phyloP scores from a whole-genome alignment of 768 basidiomycete genomes.

The Panaeolus papilionaceus region DNA sequence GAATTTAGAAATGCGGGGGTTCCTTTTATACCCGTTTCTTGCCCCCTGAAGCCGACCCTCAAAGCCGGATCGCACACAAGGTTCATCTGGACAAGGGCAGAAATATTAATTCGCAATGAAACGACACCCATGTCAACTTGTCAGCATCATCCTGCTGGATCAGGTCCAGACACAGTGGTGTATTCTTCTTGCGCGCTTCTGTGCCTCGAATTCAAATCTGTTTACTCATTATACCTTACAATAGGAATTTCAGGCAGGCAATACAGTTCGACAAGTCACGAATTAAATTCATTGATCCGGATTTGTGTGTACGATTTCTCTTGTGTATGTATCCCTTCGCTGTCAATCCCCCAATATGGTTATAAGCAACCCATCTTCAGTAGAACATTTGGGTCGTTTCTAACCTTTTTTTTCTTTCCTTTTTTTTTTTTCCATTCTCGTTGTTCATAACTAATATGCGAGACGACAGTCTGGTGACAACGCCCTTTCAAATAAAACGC shows the following conservation, averaged over 20 bases:
- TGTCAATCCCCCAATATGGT: slow-evolving; percentile 9
- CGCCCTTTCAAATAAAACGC: not conserved
- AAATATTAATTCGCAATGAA: slow-evolving; percentile 1
- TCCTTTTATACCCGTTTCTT: not conserved
- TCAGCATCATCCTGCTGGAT: not conserved
- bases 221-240: not conserved
- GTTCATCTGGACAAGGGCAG: not conserved
- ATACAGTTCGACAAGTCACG: not conserved
- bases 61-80: not conserved
- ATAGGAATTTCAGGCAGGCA: not conserved
- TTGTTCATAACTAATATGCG: not conserved
- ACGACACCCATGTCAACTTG: slow-evolving; percentile 11
- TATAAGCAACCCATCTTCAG: not conserved
- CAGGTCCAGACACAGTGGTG: not conserved
- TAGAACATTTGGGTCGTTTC: not conserved
- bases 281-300: slow-evolving; percentile 11
- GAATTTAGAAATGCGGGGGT: not conserved
- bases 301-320: not conserved
- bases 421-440: not conserved
- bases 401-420: too few relatives aligned
- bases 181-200: slow-evolving; percentile 1
- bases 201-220: slow-evolving; percentile 5
- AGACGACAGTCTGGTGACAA: not conserved
- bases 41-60: not conserved
- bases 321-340: not conserved